A percentile compares a stretch with the other conserved stretches of the same genome.
Conservation (phyloP, 1,284 basidiomycete genomes). For the Ceratobasidium sp. region DNA sequence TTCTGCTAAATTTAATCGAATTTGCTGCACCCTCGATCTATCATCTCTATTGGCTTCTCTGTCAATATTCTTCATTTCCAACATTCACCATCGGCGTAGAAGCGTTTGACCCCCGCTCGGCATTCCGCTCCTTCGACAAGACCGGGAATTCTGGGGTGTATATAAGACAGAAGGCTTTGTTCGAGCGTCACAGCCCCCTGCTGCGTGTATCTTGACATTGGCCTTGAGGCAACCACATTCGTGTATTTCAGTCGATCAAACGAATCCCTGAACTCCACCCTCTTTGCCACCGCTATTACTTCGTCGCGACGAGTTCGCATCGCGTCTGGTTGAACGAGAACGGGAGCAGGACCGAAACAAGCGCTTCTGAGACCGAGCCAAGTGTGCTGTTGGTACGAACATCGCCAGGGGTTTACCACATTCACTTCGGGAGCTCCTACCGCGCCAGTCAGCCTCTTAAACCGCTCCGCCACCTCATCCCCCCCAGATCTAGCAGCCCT, state of each 20-base stretch:
- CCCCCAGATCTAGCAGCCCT: too few species aligned
- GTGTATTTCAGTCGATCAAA: conserved; percentile 1
- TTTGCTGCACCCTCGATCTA: conserved; percentile 21
- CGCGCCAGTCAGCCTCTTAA: conserved; percentile 10
- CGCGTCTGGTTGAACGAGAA: neutral
- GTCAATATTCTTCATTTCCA: conserved; percentile 11
- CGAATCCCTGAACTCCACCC: neutral
- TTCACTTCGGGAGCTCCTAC: conserved; percentile 1
- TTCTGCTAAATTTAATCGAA: neutral
- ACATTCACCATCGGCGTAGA: conserved; percentile 6
- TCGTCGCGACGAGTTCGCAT: conserved; percentile 4
- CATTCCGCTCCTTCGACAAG: neutral
- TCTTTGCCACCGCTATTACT: neutral
- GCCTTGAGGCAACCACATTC: conserved; percentile 22
- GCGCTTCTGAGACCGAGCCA: too few species aligned
- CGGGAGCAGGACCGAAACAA: neutral
- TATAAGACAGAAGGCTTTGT: neutral
- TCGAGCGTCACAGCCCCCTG: conserved; percentile 6
- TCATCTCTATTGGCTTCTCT: conserved; percentile 9
- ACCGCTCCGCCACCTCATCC: neutral
- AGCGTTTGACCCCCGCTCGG: neutral
- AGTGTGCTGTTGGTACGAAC: neutral
- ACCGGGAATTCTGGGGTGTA: neutral
- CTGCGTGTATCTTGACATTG: neutral
- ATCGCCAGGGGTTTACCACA: neutral